These are phyloP conservation scores for Colletotrichum salicis DNA, from an alignment of 2,329 filamentous ascomycete species.

Conservation along the genomic window DNA sequence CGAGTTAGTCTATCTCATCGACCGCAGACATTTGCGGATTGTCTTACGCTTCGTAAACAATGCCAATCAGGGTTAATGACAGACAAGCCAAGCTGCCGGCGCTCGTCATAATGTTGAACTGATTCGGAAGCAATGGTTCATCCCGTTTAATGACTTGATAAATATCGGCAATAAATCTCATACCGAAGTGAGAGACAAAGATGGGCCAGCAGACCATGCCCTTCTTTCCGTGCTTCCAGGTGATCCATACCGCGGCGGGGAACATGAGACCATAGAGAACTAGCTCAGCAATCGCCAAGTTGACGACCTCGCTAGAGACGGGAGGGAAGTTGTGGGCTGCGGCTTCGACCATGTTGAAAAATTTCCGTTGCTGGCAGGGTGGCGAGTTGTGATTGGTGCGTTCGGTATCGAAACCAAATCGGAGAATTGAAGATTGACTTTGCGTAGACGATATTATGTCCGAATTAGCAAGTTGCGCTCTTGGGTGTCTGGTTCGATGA, in stretches of 20 bases:
- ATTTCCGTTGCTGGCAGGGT: no score
- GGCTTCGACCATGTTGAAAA: constrained; percentile 3
- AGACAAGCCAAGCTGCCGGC: constrained; percentile 42
- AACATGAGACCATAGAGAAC: constrained; percentile 39
- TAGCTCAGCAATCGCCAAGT: constrained; percentile 38
- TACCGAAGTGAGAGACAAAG: constrained; percentile 39
- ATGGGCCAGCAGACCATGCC: constrained; percentile 46
- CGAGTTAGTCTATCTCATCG: neutral
- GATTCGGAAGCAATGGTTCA: constrained; percentile 37
- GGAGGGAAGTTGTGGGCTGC: constrained; percentile 17
- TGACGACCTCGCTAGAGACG: constrained; percentile 22
- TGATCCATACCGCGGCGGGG: constrained; percentile 36
- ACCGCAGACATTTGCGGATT: neutral
- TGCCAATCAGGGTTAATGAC: constrained; percentile 40
- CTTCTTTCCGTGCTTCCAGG: constrained; percentile 43
- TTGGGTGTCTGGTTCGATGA: neutral
- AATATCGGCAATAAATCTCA: constrained; percentile 40
- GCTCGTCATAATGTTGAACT: constrained; percentile 42
- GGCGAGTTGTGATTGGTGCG: neutral
- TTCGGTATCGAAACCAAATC: neutral
- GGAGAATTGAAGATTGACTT: neutral
- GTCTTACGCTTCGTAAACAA: constrained; percentile 43
- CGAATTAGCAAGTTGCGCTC: neutral
- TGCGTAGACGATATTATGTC: neutral
- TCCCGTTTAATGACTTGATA: constrained; percentile 40